Conservation (phyloP, 176 grass and related monocot genomes). For the Oryza brachyantha region DNA sequence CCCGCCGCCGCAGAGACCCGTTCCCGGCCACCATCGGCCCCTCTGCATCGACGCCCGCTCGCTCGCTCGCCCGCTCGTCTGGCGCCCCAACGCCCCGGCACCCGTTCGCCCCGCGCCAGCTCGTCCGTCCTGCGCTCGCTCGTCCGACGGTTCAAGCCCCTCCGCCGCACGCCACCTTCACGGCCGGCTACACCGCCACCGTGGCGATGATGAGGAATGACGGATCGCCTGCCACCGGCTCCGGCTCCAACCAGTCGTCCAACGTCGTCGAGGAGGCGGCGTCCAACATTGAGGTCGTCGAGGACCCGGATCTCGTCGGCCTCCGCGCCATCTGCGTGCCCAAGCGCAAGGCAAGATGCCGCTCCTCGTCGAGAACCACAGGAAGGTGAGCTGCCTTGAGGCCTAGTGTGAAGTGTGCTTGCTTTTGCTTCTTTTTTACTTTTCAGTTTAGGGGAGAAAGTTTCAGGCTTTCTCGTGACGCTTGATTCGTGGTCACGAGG, state of each 20-base stretch:
- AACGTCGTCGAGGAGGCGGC: constrained; percentile 13
- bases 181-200: no score
- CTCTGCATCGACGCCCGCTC: no score
- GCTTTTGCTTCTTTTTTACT: background rate
- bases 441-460: background rate
- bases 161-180: no score
- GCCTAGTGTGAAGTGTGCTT: background rate
- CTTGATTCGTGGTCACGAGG: constrained; percentile 23
- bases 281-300: constrained; percentile 35
- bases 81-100: no score
- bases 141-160: no score
- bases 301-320: constrained; percentile 53
- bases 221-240: constrained; percentile 68
- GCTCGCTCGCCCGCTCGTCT: no score
- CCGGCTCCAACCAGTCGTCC: constrained; percentile 35
- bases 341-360: constrained; percentile 68
- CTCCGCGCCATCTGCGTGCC: constrained; percentile 59
- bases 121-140: no score
- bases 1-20: no score
- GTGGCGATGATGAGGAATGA: no score
- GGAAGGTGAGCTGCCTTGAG: constrained; percentile 38
- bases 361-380: constrained; percentile 48
- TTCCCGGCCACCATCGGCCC: no score
- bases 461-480: background rate
- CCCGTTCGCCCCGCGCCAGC: no score